Conservation (phyloP, 352 stramenopile genomes). For the Ophiocytium majus region DNA sequence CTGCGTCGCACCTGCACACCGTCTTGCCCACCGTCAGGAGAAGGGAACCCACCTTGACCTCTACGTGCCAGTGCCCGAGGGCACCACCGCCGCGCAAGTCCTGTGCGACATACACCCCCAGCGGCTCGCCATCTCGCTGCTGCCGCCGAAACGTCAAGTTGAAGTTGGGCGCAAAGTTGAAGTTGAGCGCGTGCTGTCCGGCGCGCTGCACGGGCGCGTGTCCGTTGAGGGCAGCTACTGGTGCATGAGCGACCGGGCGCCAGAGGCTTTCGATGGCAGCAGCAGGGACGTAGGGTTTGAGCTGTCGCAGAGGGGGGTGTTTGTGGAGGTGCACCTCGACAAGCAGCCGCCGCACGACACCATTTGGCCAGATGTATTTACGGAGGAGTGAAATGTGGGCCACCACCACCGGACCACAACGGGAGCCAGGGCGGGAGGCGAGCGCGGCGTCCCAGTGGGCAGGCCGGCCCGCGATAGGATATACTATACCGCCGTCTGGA, state of each 20-base stretch:
- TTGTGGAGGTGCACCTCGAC: conserved; percentile 51
- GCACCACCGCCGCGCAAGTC: conserved; percentile 34
- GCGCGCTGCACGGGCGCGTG: conserved; percentile 35
- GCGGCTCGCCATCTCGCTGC: conserved; percentile 28
- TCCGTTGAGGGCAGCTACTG: conserved; percentile 50
- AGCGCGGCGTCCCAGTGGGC: too few species aligned
- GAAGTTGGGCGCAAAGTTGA: neutral
- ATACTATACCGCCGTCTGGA: too few species aligned
- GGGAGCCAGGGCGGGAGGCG: too few species aligned
- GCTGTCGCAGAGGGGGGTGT: conserved; percentile 30
- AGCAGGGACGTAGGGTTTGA: conserved; percentile 20
- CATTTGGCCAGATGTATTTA: conserved; percentile 34
- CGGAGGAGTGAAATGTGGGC: too few species aligned
- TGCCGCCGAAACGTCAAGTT: neutral
- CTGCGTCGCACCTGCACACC: neutral
- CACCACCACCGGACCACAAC: too few species aligned
- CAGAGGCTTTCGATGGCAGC: conserved; percentile 27
- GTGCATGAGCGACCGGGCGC: conserved; percentile 40
- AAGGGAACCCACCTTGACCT: conserved; percentile 40
- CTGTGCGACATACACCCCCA: conserved; percentile 42
- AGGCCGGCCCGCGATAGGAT: too few species aligned
- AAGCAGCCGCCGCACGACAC: conserved; percentile 42
- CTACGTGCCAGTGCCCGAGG: conserved; percentile 51
- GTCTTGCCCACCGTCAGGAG: conserved; percentile 14
- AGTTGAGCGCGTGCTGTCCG: conserved; percentile 29